Evolutionary conservation across 2,329 filamentous ascomycete genomes (phyloP), one percentile per base, ranked within the genome.

Genomic region (Aureobasidium sp.): DNA sequence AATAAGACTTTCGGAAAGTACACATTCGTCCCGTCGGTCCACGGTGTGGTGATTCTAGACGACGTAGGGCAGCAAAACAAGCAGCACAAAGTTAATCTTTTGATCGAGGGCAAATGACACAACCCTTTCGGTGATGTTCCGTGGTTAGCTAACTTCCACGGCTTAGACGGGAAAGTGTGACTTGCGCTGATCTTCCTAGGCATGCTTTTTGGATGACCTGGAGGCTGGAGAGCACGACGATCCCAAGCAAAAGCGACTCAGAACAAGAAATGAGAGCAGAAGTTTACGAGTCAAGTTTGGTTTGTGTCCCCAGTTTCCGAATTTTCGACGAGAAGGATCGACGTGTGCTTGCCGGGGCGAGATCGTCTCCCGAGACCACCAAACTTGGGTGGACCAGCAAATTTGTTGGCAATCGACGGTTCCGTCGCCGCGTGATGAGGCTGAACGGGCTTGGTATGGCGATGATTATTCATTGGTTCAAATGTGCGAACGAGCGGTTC

Each of bases 351-450:
- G 8, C 33, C 13, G 18, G 48, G 10, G 18, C 18, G 29, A 53
- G 48, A 53, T 53, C 48, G 29, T 33, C 48, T n/a, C n/a, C 27
- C 48, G n/a, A 53, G 48, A 53, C 27, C 36, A 8, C 47, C 47
- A 15, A 29, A 29, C 9, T 29, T 10, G 47, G 47, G 4, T 50
- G 15, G 23, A 13, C 7, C 33, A 36, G 7, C 33, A n/a, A n/a
- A n/a, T n/a, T n/a, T n/a, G 7, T 36, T 36, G 13, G 23, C 47
- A 29, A 50, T 50, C 47, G 47, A 23, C 15, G 38, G 25, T 40
- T 58, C 38, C 38, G 54, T 58, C 54, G 31, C 54, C 40, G 55
- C 55, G 42, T 59, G 42, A 58, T 47, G 42, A 59, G 55, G 55
- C 55, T 59, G 38, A 36, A n/a, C n/a, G n/a, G 4, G 20, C 27